A percentile compares a stretch with the other conserved stretches of the same genome.
These are phyloP conservation scores for Neurospora sp. DNA, from an alignment of 495 filamentous ascomycete species.

Conservation along the genomic window DNA sequence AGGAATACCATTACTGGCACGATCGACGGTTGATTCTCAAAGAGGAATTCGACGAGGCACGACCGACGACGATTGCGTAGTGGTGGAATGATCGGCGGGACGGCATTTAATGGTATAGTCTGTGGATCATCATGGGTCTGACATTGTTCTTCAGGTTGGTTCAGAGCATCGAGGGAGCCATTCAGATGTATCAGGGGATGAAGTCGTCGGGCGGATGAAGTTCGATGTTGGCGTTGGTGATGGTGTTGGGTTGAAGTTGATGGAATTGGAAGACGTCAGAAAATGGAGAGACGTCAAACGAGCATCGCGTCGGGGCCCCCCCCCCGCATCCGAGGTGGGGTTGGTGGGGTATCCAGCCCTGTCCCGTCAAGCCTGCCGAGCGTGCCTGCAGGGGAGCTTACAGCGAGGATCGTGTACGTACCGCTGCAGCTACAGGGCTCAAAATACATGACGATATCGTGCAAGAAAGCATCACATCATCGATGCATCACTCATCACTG, in stretches of 20 bases:
- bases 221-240: neutral
- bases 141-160: conserved; percentile 43
- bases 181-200: conserved; percentile 30
- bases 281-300: neutral
- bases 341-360: neutral
- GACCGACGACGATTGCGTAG: conserved; percentile 34
- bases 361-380: neutral
- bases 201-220: neutral
- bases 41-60: conserved; percentile 40
- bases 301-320: neutral
- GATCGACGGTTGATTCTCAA: conserved; percentile 44
- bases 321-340: neutral
- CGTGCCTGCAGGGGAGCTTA: neutral
- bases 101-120: conserved; percentile 43
- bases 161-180: conserved; percentile 35
- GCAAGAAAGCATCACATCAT: neutral
- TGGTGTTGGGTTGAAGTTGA: neutral
- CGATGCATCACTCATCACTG: neutral
- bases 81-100: conserved; percentile 45
- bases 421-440: neutral
- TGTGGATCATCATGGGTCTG: conserved; percentile 42
- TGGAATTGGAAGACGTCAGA: neutral
- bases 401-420: neutral
- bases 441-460: neutral
- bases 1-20: conserved; percentile 39